Percentiles rank a stretch among this genome's conserved stretches.
Evolutionary conservation across 2,329 filamentous ascomycete genomes (phyloP).

Genomic region (Fusarium incarnatum): DNA sequence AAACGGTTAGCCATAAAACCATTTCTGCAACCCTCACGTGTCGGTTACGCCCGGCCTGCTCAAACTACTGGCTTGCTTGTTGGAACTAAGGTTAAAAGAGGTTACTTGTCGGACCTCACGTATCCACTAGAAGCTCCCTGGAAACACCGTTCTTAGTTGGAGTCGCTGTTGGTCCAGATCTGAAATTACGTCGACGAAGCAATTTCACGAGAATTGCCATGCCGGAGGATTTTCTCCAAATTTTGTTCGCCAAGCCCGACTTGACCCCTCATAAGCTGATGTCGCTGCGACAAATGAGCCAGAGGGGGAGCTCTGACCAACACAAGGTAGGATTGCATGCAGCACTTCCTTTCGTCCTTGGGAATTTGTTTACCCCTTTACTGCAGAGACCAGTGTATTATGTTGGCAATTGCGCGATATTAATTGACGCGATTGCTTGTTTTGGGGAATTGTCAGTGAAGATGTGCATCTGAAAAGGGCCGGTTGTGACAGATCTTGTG

Average conservation of each 20-base stretch:
- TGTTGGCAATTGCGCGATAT: conserved; percentile 10
- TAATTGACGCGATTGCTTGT: background rate
- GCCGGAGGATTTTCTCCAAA: conserved; percentile 10
- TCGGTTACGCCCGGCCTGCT: conserved; percentile 20
- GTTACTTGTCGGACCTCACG: background rate
- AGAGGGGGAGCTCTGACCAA: background rate
- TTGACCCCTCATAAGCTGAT: background rate
- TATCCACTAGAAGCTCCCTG: conserved; percentile 15
- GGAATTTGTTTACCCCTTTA: background rate
- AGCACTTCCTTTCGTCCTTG: background rate
- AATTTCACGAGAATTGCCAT: background rate
- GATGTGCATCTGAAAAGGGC: background rate
- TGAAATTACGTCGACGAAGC: background rate
- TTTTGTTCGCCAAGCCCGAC: background rate
- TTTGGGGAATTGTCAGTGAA: conserved; percentile 6
- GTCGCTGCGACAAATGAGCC: background rate
- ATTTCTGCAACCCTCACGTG: conserved; percentile 20
- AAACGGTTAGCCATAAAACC: background rate
- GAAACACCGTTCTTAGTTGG: background rate
- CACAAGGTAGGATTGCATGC: background rate
- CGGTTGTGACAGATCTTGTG: conserved; percentile 4
- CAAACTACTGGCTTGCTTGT: background rate
- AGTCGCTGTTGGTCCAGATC: background rate
- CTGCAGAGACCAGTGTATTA: background rate
- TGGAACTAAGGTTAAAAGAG: background rate